phyloP scores from a whole-genome alignment of 2,329 filamentous ascomycete species.

The Hypoxylon sp. region DNA sequence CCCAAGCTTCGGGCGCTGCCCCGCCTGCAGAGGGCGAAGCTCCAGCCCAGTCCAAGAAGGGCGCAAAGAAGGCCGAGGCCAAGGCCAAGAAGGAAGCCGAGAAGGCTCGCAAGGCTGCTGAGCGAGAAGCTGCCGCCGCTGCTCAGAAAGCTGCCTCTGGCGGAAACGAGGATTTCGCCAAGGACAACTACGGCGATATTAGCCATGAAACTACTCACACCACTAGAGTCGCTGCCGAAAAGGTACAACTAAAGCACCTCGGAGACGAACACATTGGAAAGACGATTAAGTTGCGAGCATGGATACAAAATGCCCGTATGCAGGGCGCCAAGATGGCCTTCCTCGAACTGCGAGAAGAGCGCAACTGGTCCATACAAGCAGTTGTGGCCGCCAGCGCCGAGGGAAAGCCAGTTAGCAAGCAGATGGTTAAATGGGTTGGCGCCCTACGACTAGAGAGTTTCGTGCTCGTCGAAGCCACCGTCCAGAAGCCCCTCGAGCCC shows the following conservation, averaged over 20 bases:
- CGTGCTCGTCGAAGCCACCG: conserved; percentile 82
- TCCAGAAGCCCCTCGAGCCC: conserved; percentile 86
- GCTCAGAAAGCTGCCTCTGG: conserved; percentile 76
- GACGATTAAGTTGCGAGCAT: conserved; percentile 81
- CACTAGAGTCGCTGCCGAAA: conserved; percentile 69
- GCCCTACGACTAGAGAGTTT: conserved; percentile 84
- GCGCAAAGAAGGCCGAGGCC: conserved; percentile 84
- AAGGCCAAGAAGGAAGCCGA: conserved; percentile 91
- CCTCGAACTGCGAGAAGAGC: conserved; percentile 84
- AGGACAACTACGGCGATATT: conserved; percentile 84
- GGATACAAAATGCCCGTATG: conserved; percentile 88
- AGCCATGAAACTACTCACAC: conserved; percentile 72
- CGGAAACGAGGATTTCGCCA: conserved; percentile 75
- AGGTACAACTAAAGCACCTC: conserved; percentile 75
- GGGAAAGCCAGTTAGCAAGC: conserved; percentile 76
- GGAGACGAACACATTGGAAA: conserved; percentile 76
- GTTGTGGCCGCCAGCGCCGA: conserved; percentile 78
- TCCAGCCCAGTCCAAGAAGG: conserved; percentile 75
- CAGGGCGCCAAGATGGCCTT: conserved; percentile 95
- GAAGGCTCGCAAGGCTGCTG: conserved; percentile 81
- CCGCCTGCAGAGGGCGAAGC: conserved; percentile 49
- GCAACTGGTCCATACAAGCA: conserved; percentile 84
- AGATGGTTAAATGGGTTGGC: conserved; percentile 95
- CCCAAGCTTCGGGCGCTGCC: conserved; percentile 46
- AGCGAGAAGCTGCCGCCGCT: conserved; percentile 80